These are phyloP conservation scores for Viola odorata DNA, from an alignment of 345 rosid genomes.

Conservation along the genomic window DNA sequence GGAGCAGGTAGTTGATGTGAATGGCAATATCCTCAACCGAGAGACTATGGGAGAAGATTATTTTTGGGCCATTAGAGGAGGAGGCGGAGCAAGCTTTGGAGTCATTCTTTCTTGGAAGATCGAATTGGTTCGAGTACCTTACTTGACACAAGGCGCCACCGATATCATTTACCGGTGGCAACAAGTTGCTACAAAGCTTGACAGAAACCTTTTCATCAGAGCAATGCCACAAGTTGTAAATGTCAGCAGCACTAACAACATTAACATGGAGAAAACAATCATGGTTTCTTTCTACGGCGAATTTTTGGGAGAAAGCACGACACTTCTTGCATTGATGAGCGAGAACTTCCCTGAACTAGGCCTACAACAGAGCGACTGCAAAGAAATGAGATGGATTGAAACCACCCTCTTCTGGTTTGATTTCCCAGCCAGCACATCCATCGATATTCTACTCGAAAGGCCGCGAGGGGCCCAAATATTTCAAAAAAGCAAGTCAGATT, in stretches of 20 bases:
- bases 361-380: slow-evolving; percentile 1
- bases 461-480: background rate
- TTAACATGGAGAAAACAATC: background rate
- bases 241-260: background rate
- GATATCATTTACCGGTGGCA: slow-evolving; percentile 36
- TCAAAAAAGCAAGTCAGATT: slow-evolving; percentile 12
- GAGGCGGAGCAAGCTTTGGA: slow-evolving; percentile 7
- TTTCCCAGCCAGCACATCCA: background rate
- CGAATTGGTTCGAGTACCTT: slow-evolving; percentile 4
- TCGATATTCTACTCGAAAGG: slow-evolving; percentile 1
- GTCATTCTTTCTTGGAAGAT: slow-evolving; percentile 10
- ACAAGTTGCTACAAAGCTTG: slow-evolving; percentile 24
- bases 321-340: background rate
- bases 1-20: background rate
- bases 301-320: slow-evolving; percentile 2
- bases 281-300: background rate
- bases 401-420: slow-evolving; percentile 3
- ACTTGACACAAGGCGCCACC: slow-evolving; percentile 27
- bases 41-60: slow-evolving; percentile 1
- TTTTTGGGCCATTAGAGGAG: slow-evolving; percentile 9
- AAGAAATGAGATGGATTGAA: slow-evolving; percentile 8
- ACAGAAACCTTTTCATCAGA: slow-evolving; percentile 33
- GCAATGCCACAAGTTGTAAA: slow-evolving; percentile 9
- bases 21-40: background rate
- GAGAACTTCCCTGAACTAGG: slow-evolving; percentile 1